phyloP scores from a whole-genome alignment of 1,284 basidiomycete genomes.

The Lignosus rhinocerotis region DNA sequence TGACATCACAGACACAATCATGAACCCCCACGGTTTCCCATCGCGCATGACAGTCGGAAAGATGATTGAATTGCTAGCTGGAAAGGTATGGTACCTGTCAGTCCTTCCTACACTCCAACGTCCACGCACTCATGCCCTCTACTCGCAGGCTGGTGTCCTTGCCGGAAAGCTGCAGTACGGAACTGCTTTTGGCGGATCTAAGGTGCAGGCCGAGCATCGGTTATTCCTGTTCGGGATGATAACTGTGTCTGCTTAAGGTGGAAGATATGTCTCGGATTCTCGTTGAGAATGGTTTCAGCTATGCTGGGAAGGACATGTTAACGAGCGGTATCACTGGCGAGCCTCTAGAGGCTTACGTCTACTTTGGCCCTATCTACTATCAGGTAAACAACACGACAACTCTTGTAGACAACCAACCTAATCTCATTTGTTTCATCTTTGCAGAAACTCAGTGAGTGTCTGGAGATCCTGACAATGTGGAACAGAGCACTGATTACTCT shows the following conservation, averaged over 20 bases:
- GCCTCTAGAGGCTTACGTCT: slow-evolving; percentile 94
- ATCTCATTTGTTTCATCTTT: slow-evolving; percentile 5
- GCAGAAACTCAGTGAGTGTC: slow-evolving; percentile 75
- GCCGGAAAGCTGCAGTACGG: slow-evolving; percentile 89
- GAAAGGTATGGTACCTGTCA: slow-evolving; percentile 62
- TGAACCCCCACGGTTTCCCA: slow-evolving; percentile 99
- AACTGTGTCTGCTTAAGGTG: slow-evolving; percentile 52
- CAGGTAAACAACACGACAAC: slow-evolving; percentile 55
- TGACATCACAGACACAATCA: slow-evolving; percentile 81
- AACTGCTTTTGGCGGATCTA: slow-evolving; percentile 96
- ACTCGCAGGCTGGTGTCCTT: slow-evolving; percentile 79
- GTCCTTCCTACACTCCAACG: background rate
- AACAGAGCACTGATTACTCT: background rate
- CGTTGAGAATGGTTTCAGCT: slow-evolving; percentile 95
- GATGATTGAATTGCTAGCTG: slow-evolving; percentile 98
- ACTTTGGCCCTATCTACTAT: slow-evolving; percentile 99
- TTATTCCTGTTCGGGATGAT: too few relatives aligned
- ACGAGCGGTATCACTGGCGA: slow-evolving; percentile 98
- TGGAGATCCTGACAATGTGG: background rate
- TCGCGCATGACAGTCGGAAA: slow-evolving; percentile 99
- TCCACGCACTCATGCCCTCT: slow-evolving; percentile 8
- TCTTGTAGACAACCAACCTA: slow-evolving; percentile 1
- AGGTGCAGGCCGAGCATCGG: slow-evolving; percentile 47
- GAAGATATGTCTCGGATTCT: slow-evolving; percentile 98
- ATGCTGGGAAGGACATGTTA: slow-evolving; percentile 97